Evolutionary conservation across 371 early-diverging fungal genomes (phyloP).

Genomic region (Smittium culicis): DNA sequence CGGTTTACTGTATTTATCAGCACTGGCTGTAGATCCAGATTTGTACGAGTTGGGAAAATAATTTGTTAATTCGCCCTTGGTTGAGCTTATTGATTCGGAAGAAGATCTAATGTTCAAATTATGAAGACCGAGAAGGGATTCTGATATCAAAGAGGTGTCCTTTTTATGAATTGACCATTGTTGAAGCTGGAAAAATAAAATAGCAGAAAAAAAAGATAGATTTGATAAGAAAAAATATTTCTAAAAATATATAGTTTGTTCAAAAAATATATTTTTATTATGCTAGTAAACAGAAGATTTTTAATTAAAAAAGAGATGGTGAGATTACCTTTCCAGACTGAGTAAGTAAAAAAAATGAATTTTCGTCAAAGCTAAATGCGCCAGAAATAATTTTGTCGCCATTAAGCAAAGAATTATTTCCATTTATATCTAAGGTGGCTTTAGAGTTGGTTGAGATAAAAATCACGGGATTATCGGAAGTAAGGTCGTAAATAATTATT

Average conservation of each 20-base stretch:
- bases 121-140: not conserved
- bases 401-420: not conserved
- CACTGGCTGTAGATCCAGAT: not conserved
- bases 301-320: not conserved
- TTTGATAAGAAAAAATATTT: not conserved
- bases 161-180: constrained; percentile 3
- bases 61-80: not conserved
- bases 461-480: constrained; percentile 21
- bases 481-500: constrained; percentile 21
- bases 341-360: constrained; percentile 20
- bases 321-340: constrained; percentile 26
- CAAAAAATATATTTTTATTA: not conserved
- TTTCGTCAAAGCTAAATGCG: constrained; percentile 27
- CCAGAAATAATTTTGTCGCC: not conserved
- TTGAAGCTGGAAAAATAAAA: constrained; percentile 4
- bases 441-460: not conserved
- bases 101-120: not conserved
- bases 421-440: not conserved
- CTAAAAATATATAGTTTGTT: no score
- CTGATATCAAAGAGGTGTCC: not conserved
- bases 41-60: not conserved
- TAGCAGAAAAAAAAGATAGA: not conserved
- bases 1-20: not conserved
- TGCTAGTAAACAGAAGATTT: not conserved
- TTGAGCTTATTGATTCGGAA: not conserved